These are phyloP conservation scores for Komagataella pseudopastoris DNA, from an alignment of 805 yeast species.

Conservation along the genomic window DNA sequence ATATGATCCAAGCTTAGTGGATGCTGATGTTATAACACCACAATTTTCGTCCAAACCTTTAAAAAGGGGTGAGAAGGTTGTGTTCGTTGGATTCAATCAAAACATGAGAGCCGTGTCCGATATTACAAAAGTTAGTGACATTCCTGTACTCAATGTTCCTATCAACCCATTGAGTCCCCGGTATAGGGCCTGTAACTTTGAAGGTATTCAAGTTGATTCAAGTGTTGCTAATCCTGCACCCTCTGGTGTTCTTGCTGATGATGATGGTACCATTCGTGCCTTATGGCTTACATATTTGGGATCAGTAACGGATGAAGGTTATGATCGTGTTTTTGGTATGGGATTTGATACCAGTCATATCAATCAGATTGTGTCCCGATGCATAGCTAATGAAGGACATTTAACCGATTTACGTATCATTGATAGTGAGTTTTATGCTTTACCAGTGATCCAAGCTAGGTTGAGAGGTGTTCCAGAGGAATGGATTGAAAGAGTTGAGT, in stretches of 20 bases:
- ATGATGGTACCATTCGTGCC: slow-evolving; percentile 70
- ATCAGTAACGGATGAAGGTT: slow-evolving; percentile 42
- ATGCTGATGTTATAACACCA: slow-evolving; percentile 63
- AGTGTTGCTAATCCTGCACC: slow-evolving; percentile 59
- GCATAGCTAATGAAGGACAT: slow-evolving; percentile 27
- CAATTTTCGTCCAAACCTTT: slow-evolving; percentile 40
- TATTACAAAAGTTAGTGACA: slow-evolving; percentile 64
- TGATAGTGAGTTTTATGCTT: slow-evolving; percentile 66
- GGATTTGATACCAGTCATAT: slow-evolving; percentile 70
- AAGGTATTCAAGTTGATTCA: slow-evolving; percentile 64
- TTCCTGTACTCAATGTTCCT: slow-evolving; percentile 63
- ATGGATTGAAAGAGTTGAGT: slow-evolving; percentile 51
- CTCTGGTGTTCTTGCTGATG: slow-evolving; percentile 67
- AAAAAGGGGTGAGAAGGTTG: slow-evolving; percentile 60
- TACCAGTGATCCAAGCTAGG: slow-evolving; percentile 63
- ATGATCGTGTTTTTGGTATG: slow-evolving; percentile 54
- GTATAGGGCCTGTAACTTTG: slow-evolving; percentile 76
- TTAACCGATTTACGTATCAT: slow-evolving; percentile 50
- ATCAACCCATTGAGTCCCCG: slow-evolving; percentile 58
- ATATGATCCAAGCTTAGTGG: slow-evolving; percentile 65
- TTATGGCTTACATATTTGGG: slow-evolving; percentile 81
- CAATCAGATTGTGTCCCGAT: slow-evolving; percentile 35
- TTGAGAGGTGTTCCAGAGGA: slow-evolving; percentile 78
- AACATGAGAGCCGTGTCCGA: slow-evolving; percentile 58
- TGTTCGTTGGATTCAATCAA: slow-evolving; percentile 73